A percentile compares a stretch with the other conserved stretches of the same genome.
These are phyloP conservation scores for Umbelopsis ramanniana DNA, from an alignment of 192 early-diverging fungal genomes.

Conservation along the genomic window DNA sequence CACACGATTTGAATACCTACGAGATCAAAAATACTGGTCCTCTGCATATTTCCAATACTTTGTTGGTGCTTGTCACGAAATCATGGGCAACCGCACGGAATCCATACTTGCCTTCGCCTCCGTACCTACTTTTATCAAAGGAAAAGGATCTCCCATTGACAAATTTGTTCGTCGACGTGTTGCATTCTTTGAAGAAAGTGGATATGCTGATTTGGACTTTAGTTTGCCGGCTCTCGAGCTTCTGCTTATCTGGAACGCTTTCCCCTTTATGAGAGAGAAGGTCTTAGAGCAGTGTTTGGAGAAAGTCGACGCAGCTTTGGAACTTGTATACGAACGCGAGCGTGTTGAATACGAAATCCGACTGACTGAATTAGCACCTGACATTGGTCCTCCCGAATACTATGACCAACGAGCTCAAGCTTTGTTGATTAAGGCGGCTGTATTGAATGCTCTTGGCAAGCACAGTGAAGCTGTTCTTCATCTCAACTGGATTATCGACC, in stretches of 20 bases:
- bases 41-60: slow-evolving; percentile 58
- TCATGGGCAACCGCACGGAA: slow-evolving; percentile 70
- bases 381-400: slow-evolving; percentile 39
- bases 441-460: slow-evolving; percentile 49
- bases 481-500: slow-evolving; percentile 57
- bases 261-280: slow-evolving; percentile 50
- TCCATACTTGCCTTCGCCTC: slow-evolving; percentile 70
- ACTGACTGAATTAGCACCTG: slow-evolving; percentile 38
- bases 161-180: slow-evolving; percentile 53
- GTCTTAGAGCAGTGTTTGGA: slow-evolving; percentile 31
- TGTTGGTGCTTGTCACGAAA: slow-evolving; percentile 53
- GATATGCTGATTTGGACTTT: slow-evolving; percentile 49
- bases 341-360: slow-evolving; percentile 40
- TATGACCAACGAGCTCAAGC: slow-evolving; percentile 48
- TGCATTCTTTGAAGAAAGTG: slow-evolving; percentile 48
- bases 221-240: slow-evolving; percentile 54
- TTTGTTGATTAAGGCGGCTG: slow-evolving; percentile 52
- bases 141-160: slow-evolving; percentile 51
- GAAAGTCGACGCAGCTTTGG: slow-evolving; percentile 31
- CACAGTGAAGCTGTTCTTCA: slow-evolving; percentile 44
- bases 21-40: slow-evolving; percentile 58
- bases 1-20: slow-evolving; percentile 46
- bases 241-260: slow-evolving; percentile 54
- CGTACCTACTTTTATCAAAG: slow-evolving; percentile 51
- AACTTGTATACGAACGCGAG: slow-evolving; percentile 40